phyloP scores from a whole-genome alignment of 495 filamentous ascomycete species.

The Parathielavia hyrcaniae region DNA sequence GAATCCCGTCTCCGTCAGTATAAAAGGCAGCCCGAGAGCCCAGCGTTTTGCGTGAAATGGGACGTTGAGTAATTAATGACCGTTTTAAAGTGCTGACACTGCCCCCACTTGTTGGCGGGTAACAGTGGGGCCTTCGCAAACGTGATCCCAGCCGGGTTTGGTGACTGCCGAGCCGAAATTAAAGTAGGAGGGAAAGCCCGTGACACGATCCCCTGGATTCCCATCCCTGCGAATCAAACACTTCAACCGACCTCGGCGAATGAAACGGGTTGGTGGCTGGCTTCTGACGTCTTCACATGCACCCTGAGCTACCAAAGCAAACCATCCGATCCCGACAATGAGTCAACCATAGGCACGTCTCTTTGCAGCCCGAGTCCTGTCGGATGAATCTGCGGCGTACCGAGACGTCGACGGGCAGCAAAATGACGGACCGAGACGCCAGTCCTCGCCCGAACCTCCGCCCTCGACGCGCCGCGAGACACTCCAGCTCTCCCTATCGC shows the following conservation, averaged over 20 bases:
- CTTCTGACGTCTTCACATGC: constrained; percentile 16
- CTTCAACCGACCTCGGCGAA: constrained; percentile 4
- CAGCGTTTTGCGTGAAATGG: neutral
- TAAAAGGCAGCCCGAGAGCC: too few species aligned
- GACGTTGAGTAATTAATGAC: neutral
- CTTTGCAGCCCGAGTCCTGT: constrained; percentile 4
- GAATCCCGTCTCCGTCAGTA: too few species aligned
- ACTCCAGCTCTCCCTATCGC: constrained; percentile 14
- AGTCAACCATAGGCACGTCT: neutral
- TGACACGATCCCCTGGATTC: neutral
- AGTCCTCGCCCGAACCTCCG: constrained; percentile 21
- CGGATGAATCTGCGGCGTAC: neutral
- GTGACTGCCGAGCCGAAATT: constrained; percentile 15
- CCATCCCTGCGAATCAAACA: neutral
- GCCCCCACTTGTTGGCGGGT: constrained; percentile 9
- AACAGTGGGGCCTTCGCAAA: constrained; percentile 12
- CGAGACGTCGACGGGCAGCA: constrained; percentile 18
- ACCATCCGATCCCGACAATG: neutral
- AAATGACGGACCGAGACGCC: constrained; percentile 28
- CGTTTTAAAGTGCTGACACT: neutral
- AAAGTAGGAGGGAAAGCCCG: neutral
- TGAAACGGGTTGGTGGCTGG: neutral
- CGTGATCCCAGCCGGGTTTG: neutral
- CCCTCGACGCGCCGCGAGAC: constrained; percentile 22
- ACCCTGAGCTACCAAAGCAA: neutral